Evolutionary conservation across 495 filamentous ascomycete species (phyloP).

Genomic region (Xylaria sp.): DNA sequence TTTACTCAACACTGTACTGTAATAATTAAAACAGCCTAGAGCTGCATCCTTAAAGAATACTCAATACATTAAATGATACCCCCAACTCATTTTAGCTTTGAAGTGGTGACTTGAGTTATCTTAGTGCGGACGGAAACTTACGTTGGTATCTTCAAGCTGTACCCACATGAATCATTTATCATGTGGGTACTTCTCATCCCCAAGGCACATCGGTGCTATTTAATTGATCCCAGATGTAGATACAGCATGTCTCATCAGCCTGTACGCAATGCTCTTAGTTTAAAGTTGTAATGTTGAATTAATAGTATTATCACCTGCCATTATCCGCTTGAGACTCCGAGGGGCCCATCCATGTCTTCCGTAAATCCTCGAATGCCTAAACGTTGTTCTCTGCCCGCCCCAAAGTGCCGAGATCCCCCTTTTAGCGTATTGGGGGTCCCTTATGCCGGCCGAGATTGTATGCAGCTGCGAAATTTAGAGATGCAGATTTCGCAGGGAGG

Average conservation of each 20-base stretch:
- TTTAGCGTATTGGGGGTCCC: background rate
- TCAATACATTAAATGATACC: conserved; percentile 20
- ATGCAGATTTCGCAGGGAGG: background rate
- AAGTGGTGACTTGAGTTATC: background rate
- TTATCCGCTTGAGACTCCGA: background rate
- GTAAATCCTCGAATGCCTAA: background rate
- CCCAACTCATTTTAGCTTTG: background rate
- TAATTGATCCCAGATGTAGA: background rate
- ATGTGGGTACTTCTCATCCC: background rate
- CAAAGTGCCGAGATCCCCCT: background rate
- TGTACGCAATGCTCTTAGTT: background rate
- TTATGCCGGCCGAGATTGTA: background rate
- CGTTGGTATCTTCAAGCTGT: no score
- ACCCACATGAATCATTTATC: background rate
- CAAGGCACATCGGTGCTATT: background rate
- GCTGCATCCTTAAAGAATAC: background rate
- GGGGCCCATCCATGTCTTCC: background rate
- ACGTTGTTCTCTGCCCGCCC: background rate
- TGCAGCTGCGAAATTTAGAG: background rate
- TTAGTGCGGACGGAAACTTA: background rate
- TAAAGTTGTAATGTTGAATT: background rate
- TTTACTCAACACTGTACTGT: background rate
- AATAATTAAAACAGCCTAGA: conserved; percentile 12
- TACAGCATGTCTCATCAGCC: no score
- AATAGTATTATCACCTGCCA: background rate